Conservation (phyloP, 768 basidiomycete genomes). For the Xerocomus spinulosus region DNA sequence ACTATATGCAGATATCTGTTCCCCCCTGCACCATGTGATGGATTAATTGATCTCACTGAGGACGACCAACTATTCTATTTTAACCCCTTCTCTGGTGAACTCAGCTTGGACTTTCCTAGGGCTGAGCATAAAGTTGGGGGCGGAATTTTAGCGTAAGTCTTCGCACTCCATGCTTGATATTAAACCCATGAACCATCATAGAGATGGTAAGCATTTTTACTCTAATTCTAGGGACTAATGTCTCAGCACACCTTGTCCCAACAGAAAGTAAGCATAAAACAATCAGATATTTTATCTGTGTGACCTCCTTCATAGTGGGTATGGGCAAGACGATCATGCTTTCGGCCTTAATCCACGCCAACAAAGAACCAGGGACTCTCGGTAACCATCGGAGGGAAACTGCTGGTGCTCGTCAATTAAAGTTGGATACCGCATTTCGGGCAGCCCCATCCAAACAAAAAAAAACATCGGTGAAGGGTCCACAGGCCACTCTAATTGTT, state of each 20-base stretch:
- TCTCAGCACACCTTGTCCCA: not conserved
- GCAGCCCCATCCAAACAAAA: conserved; percentile 34
- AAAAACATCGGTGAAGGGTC: conserved; percentile 26
- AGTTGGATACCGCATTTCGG: conserved; percentile 60
- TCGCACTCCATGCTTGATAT: not conserved
- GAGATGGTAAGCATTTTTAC: conserved; percentile 31
- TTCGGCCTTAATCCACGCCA: conserved; percentile 82
- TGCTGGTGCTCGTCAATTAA: conserved; percentile 52
- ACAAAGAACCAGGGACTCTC: conserved; percentile 45
- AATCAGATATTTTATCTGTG: conserved; percentile 1
- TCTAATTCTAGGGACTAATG: conserved; percentile 2
- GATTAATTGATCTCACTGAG: conserved; percentile 72
- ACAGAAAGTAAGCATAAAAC: conserved; percentile 46
- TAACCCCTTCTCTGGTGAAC: conserved; percentile 87
- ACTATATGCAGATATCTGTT: conserved; percentile 60
- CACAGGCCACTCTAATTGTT: conserved; percentile 79
- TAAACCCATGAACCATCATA: conserved; percentile 15
- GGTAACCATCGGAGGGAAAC: conserved; percentile 25
- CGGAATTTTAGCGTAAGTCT: conserved; percentile 83
- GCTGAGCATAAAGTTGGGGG: conserved; percentile 74
- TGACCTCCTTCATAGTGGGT: conserved; percentile 57
- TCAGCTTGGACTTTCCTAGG: conserved; percentile 80
- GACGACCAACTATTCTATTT: conserved; percentile 82
- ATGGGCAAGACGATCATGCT: conserved; percentile 96
- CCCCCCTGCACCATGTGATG: conserved; percentile 52